phyloP scores from a whole-genome alignment of 352 stramenopile genomes.

The Hyaloperonospora arabidopsidis region DNA sequence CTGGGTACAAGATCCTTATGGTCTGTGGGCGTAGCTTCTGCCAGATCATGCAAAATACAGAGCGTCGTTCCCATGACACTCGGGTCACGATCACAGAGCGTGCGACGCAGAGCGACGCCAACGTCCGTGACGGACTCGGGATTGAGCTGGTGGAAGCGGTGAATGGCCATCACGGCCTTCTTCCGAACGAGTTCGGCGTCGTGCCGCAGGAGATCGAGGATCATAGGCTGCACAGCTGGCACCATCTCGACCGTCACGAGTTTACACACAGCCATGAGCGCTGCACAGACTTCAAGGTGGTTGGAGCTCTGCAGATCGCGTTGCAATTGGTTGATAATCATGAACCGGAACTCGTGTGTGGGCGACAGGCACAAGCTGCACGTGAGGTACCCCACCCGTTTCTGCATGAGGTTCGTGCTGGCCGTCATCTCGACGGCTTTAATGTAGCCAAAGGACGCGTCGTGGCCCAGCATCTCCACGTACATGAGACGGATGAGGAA shows the following conservation, averaged over 20 bases:
- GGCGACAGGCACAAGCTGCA: conserved; percentile 92
- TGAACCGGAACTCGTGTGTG: conserved; percentile 99
- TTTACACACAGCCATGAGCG: conserved; percentile 92
- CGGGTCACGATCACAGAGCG: conserved; percentile 97
- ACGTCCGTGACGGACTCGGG: conserved; percentile 85
- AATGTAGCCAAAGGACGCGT: conserved; percentile 99
- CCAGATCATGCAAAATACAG: conserved; percentile 90
- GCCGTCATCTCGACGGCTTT: conserved; percentile 97
- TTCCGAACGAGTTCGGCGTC: conserved; percentile 97
- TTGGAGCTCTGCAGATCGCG: conserved; percentile 87
- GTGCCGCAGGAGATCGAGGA: conserved; percentile 93
- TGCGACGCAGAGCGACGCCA: conserved; percentile 89
- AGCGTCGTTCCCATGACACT: conserved; percentile 97
- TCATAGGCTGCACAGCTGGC: conserved; percentile 90
- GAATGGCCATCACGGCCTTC: conserved; percentile 97
- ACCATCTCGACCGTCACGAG: conserved; percentile 99
- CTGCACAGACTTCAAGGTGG: conserved; percentile 91
- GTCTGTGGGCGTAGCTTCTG: conserved; percentile 80
- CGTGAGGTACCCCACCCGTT: conserved; percentile 96
- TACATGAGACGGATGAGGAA: conserved; percentile 99
- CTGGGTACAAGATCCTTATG: conserved; percentile 99
- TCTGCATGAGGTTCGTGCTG: conserved; percentile 96
- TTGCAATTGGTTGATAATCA: conserved; percentile 99
- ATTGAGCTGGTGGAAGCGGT: conserved; percentile 98
- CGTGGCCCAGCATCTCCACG: conserved; percentile 99